Evolutionary conservation across 371 early-diverging fungal genomes (phyloP).

Genomic region (Mucor plumbeus): DNA sequence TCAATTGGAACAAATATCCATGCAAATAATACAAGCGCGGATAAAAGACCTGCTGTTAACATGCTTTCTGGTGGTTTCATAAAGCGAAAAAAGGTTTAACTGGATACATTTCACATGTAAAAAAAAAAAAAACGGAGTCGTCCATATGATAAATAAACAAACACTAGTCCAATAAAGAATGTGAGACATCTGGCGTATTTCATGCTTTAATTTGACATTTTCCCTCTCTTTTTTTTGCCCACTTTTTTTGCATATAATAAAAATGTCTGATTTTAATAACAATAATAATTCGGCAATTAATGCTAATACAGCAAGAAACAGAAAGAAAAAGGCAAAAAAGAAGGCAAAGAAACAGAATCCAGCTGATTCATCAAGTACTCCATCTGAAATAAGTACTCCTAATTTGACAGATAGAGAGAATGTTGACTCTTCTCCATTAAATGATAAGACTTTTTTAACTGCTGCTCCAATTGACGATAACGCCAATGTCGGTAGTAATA

Average conservation of each 20-base stretch:
- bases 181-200: neutral
- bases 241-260: neutral
- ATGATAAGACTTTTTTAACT: neutral
- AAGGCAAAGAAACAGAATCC: constrained; percentile 14
- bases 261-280: constrained; percentile 14
- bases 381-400: constrained; percentile 4
- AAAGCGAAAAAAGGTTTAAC: constrained; percentile 28
- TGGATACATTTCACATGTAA: neutral
- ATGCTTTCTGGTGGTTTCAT: constrained; percentile 25
- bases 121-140: too few species aligned
- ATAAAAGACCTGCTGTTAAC: constrained; percentile 30
- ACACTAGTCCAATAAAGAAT: constrained; percentile 20
- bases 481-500: too few species aligned
- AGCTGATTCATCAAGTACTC: neutral
- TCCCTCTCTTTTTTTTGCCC: neutral
- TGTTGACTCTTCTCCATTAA: neutral
- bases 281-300: constrained; percentile 9
- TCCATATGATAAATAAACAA: neutral
- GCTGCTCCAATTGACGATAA: neutral
- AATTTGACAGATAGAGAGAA: constrained; percentile 8
- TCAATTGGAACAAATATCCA: constrained; percentile 9
- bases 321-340: constrained; percentile 25
- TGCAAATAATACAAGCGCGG: neutral
- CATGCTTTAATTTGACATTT: constrained; percentile 1
- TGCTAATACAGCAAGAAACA: constrained; percentile 16